Conservation (phyloP, 352 stramenopile species). For the Blastocystis sp. region DNA sequence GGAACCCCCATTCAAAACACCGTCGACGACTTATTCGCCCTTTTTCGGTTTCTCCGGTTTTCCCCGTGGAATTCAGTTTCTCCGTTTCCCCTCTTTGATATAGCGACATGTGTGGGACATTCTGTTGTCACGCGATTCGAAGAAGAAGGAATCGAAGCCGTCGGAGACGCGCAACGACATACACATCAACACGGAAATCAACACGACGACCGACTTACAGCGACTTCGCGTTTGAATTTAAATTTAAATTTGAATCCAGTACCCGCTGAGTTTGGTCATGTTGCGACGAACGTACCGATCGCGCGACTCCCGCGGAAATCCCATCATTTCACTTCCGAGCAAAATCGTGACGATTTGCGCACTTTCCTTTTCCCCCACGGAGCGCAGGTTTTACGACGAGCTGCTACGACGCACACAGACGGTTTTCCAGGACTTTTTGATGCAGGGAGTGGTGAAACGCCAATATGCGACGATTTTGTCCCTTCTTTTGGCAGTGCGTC, state of each 20-base stretch:
- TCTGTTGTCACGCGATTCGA: slow-evolving; percentile 60
- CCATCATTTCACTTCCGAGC: slow-evolving; percentile 67
- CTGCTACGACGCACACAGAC: slow-evolving; percentile 72
- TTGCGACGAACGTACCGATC: slow-evolving; percentile 75
- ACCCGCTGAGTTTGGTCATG: slow-evolving; percentile 65
- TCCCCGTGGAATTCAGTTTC: slow-evolving; percentile 66
- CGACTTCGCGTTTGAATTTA: slow-evolving; percentile 5
- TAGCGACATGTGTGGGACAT: slow-evolving; percentile 37
- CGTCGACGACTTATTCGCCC: slow-evolving; percentile 72
- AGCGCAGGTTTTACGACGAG: slow-evolving; percentile 74
- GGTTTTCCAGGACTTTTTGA: slow-evolving; percentile 76
- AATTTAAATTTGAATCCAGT: not conserved
- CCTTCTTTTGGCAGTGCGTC: slow-evolving; percentile 71
- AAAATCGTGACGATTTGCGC: slow-evolving; percentile 59
- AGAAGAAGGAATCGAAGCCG: slow-evolving; percentile 62
- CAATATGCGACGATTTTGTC: slow-evolving; percentile 78
- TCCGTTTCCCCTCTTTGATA: not conserved
- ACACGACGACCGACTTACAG: not conserved
- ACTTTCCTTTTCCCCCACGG: slow-evolving; percentile 66
- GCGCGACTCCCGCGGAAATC: slow-evolving; percentile 65
- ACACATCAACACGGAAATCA: slow-evolving; percentile 42
- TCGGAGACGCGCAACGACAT: slow-evolving; percentile 36
- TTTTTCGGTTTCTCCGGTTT: slow-evolving; percentile 67
- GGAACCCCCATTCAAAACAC: slow-evolving; percentile 78
- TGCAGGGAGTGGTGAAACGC: slow-evolving; percentile 66